These are phyloP conservation scores for Dorcoceras hygrometricum DNA, from an alignment of 257 asterid genomes.

Conservation along the genomic window DNA sequence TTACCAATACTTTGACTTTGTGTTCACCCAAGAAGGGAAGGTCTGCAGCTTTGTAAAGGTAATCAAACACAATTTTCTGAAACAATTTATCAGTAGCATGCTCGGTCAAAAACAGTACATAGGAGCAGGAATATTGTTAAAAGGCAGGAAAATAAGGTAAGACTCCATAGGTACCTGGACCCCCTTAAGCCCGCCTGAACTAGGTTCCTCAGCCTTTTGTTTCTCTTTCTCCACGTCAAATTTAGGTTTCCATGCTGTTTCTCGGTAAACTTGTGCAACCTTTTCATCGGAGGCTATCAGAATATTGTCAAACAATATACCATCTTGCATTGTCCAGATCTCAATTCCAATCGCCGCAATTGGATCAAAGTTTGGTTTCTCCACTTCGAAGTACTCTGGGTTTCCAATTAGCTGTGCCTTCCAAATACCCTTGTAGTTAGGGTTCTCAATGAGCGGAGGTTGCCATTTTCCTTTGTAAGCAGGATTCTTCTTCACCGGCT, in stretches of 20 bases:
- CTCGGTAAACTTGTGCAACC: slow-evolving; percentile 63
- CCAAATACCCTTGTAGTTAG: slow-evolving; percentile 93
- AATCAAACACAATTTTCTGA: slow-evolving; percentile 75
- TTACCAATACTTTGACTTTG: slow-evolving; percentile 70
- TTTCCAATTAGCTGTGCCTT: slow-evolving; percentile 77
- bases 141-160: not conserved
- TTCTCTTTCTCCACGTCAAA: slow-evolving; percentile 72
- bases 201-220: slow-evolving; percentile 62
- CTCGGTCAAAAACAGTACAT: not conserved
- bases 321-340: slow-evolving; percentile 98
- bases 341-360: slow-evolving; percentile 95
- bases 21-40: slow-evolving; percentile 80
- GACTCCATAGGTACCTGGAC: slow-evolving; percentile 50
- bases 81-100: slow-evolving; percentile 4
- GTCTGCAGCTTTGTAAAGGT: slow-evolving; percentile 83
- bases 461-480: slow-evolving; percentile 94
- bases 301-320: slow-evolving; percentile 84
- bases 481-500: slow-evolving; percentile 80
- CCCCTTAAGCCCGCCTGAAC: slow-evolving; percentile 71
- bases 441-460: slow-evolving; percentile 83
- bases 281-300: slow-evolving; percentile 63
- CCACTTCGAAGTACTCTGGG: slow-evolving; percentile 78
- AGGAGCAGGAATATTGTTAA: not conserved
- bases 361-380: slow-evolving; percentile 82
- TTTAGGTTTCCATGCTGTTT: slow-evolving; percentile 79